A percentile compares a stretch with the other conserved stretches of the same genome.
Conservation (phyloP, 2,329 filamentous ascomycete species). For the Elsinoe ampelina region DNA sequence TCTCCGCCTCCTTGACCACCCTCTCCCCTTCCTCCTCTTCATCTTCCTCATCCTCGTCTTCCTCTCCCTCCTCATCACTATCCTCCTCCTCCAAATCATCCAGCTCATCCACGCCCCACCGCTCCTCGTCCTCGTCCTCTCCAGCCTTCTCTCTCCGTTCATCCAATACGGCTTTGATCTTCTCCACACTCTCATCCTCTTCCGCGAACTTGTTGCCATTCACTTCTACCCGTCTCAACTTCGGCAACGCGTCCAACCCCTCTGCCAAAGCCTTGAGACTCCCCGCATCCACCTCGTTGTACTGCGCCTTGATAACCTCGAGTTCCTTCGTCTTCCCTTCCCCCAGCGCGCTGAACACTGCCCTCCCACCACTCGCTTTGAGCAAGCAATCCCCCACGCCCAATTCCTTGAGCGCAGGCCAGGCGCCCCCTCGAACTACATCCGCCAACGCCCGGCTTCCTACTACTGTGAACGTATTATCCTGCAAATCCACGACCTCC, state of each 20-base stretch:
- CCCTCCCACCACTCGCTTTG: slow-evolving; percentile 63
- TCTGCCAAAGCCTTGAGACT: slow-evolving; percentile 60
- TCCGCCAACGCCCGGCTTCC: slow-evolving; percentile 71
- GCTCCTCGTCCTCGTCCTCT: slow-evolving; percentile 57
- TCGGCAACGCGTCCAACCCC: slow-evolving; percentile 48
- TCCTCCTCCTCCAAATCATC: slow-evolving; percentile 73
- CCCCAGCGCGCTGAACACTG: slow-evolving; percentile 63
- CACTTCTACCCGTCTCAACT: slow-evolving; percentile 75
- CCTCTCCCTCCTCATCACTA: slow-evolving; percentile 60
- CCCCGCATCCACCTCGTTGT: slow-evolving; percentile 80
- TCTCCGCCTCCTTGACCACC: slow-evolving; percentile 57
- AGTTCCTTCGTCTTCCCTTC: slow-evolving; percentile 70
- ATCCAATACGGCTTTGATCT: slow-evolving; percentile 58
- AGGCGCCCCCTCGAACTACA: slow-evolving; percentile 54
- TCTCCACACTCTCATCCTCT: slow-evolving; percentile 63
- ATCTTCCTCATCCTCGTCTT: slow-evolving; percentile 34
- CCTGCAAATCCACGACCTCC: slow-evolving; percentile 78
- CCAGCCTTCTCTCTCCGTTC: slow-evolving; percentile 41
- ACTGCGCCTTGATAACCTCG: slow-evolving; percentile 75
- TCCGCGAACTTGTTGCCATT: slow-evolving; percentile 95
- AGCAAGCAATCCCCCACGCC: slow-evolving; percentile 84
- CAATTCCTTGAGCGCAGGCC: slow-evolving; percentile 69
- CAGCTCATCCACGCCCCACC: slow-evolving; percentile 77
- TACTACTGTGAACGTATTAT: slow-evolving; percentile 86
- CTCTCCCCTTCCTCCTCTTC: slow-evolving; percentile 55